A percentile compares a stretch with the other conserved stretches of the same genome.
Conservation (phyloP, 495 filamentous ascomycete genomes). For the Chaetomium cochliodes region DNA sequence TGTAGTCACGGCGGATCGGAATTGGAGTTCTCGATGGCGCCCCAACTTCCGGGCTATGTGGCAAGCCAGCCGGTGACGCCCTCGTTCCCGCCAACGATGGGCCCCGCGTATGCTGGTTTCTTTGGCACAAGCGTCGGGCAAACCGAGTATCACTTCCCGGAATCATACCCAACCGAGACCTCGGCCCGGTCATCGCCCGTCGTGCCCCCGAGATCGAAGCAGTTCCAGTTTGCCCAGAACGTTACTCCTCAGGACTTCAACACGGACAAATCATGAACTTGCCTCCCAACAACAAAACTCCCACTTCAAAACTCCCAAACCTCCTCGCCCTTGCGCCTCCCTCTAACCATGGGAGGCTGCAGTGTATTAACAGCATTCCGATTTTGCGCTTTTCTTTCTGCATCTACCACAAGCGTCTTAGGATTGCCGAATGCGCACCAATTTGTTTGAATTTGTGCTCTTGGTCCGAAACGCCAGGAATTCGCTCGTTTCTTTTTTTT, state of each 20-base stretch:
- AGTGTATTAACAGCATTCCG: slow-evolving; percentile 15
- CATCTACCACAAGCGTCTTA: background rate
- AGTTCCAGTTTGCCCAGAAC: slow-evolving; percentile 53
- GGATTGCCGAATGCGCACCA: background rate
- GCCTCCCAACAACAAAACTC: no score
- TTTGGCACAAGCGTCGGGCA: slow-evolving; percentile 32
- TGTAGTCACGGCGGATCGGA: slow-evolving; percentile 45
- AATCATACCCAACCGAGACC: slow-evolving; percentile 42
- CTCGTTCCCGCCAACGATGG: slow-evolving; percentile 41
- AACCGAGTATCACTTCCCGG: slow-evolving; percentile 45
- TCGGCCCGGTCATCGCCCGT: slow-evolving; percentile 45
- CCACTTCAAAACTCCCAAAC: background rate
- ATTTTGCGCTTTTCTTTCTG: background rate
- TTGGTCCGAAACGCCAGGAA: background rate
- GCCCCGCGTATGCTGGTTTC: slow-evolving; percentile 37
- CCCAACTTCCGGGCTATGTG: slow-evolving; percentile 42
- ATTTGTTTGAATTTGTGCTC: background rate
- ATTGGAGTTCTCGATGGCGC: slow-evolving; percentile 41
- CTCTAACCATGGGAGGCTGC: background rate
- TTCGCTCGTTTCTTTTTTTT: slow-evolving; percentile 3
- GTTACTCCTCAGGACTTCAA: slow-evolving; percentile 49
- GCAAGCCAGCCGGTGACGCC: slow-evolving; percentile 47
- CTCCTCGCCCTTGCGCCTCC: background rate
- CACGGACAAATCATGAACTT: slow-evolving; percentile 26
- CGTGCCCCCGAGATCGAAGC: slow-evolving; percentile 39